These are phyloP conservation scores for Neopestalotiopsis sp. DNA, from an alignment of 2,329 filamentous ascomycete genomes.

Conservation along the genomic window DNA sequence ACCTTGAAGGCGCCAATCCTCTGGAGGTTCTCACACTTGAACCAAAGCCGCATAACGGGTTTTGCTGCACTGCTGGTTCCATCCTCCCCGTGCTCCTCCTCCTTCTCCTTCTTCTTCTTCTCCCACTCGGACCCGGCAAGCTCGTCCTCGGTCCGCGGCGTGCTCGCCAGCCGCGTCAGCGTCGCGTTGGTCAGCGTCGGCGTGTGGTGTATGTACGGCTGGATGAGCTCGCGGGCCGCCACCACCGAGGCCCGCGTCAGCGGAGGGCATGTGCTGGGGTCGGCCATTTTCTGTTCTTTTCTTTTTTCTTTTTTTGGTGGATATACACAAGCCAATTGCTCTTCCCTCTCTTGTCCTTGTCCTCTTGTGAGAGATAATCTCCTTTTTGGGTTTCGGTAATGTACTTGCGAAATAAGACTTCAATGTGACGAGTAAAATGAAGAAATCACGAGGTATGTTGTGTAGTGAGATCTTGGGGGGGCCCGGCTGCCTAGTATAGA, in stretches of 20 bases:
- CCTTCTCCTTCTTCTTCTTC: conserved; percentile 39
- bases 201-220: conserved; percentile 78
- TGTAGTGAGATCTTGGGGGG: background rate
- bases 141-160: conserved; percentile 60
- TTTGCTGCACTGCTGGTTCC: conserved; percentile 42
- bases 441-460: background rate
- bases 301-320: background rate
- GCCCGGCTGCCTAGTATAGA: background rate
- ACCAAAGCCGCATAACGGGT: conserved; percentile 77
- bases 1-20: conserved; percentile 92
- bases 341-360: no score
- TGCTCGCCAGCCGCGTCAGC: conserved; percentile 76
- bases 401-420: background rate
- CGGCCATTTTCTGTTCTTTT: conserved; percentile 59
- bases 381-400: no score
- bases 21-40: conserved; percentile 97
- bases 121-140: conserved; percentile 60
- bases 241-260: conserved; percentile 76
- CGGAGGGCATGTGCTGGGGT: conserved; percentile 60
- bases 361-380: no score
- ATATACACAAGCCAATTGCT: background rate
- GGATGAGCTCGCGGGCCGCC: conserved; percentile 74
- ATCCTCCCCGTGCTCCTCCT: conserved; percentile 36
- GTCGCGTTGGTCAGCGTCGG: conserved; percentile 82
- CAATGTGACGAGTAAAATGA: background rate